Percentiles rank a stretch among this genome's conserved stretches.
Conservation (phyloP, 306 rosid species). For the Vigna nakashimae region DNA sequence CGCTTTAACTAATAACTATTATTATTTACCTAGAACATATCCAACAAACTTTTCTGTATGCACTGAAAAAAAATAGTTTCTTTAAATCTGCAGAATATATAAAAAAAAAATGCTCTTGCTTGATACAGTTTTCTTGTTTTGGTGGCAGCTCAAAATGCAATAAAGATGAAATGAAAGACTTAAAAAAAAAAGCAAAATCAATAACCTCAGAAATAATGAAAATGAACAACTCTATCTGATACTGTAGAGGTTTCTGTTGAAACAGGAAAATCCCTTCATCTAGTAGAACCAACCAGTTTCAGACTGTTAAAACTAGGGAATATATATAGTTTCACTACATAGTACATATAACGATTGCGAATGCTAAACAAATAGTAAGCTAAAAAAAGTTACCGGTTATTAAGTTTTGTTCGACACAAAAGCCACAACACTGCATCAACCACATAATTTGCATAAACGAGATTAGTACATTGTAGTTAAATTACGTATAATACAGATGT, state of each 20-base stretch:
- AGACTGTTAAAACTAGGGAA: neutral
- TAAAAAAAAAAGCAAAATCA: neutral
- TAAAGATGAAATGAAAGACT: neutral
- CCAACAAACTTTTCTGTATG: neutral
- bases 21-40: too few species aligned
- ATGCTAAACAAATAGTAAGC: neutral
- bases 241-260: neutral
- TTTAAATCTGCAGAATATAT: neutral
- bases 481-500: neutral
- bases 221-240: neutral
- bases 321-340: neutral
- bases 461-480: neutral
- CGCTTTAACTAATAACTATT: too few species aligned
- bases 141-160: neutral
- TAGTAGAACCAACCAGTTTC: neutral
- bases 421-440: neutral
- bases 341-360: slow-evolving; percentile 1
- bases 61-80: neutral
- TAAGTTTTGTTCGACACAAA: neutral
- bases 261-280: neutral
- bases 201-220: neutral
- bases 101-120: neutral
- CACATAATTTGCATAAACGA: slow-evolving; percentile 2
- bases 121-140: neutral
- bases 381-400: slow-evolving; percentile 9